phyloP scores from a whole-genome alignment of 2,329 filamentous ascomycete genomes.

The Botrytis hyacinthi region DNA sequence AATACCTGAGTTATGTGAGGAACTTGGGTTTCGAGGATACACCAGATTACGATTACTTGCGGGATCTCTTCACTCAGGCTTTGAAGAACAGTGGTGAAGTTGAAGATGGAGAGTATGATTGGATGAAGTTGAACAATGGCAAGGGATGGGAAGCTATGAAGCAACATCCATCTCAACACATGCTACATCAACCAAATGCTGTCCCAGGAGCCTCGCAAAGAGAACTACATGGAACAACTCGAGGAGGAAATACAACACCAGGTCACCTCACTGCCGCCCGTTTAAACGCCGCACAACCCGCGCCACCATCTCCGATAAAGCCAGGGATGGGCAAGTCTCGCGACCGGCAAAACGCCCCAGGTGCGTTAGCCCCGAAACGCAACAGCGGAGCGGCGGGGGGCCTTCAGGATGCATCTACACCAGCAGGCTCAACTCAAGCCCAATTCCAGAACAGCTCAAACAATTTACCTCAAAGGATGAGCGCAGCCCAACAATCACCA shows the following conservation, averaged over 20 bases:
- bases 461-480: conserved; percentile 69
- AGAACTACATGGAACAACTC: conserved; percentile 71
- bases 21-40: conserved; percentile 98
- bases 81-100: conserved; percentile 92
- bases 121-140: conserved; percentile 94
- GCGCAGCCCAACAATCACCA: conserved; percentile 52
- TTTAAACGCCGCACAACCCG: conserved; percentile 93
- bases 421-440: conserved; percentile 87
- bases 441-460: conserved; percentile 96
- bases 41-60: conserved; percentile 95
- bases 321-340: conserved; percentile 69
- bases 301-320: conserved; percentile 81
- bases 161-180: conserved; percentile 53
- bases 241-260: conserved; percentile 45
- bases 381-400: conserved; percentile 68
- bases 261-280: conserved; percentile 69
- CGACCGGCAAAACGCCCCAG: conserved; percentile 74
- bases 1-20: conserved; percentile 94
- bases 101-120: conserved; percentile 98
- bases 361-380: conserved; percentile 66
- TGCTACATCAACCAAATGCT: conserved; percentile 60
- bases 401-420: conserved; percentile 74
- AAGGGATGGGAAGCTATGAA: conserved; percentile 89
- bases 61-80: conserved; percentile 93
- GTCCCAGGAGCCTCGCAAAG: conserved; percentile 77